These are phyloP conservation scores for Hyaloperonospora brassicae DNA, from an alignment of 352 stramenopile genomes.

Conservation along the genomic window DNA sequence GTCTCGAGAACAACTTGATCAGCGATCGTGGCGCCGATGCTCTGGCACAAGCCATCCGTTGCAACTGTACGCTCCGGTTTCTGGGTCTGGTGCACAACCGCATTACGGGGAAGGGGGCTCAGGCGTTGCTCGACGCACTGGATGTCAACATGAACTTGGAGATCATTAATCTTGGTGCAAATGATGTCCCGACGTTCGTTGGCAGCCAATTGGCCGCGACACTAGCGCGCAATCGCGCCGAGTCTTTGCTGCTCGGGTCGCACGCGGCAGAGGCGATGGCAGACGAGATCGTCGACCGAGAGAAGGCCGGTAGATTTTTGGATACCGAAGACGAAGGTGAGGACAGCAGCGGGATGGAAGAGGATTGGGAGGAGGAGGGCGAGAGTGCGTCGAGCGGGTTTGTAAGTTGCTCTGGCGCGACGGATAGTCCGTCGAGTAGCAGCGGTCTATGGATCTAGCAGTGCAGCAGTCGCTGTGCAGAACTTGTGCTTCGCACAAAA, in stretches of 20 bases:
- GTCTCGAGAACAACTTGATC: slow-evolving; percentile 20
- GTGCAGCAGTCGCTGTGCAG: neutral
- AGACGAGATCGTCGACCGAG: slow-evolving; percentile 23
- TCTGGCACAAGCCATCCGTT: neutral
- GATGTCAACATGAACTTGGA: slow-evolving; percentile 62
- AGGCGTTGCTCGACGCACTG: slow-evolving; percentile 48
- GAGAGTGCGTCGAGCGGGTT: slow-evolving; percentile 47
- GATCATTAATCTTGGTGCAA: slow-evolving; percentile 49
- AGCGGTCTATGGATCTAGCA: slow-evolving; percentile 39
- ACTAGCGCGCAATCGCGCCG: slow-evolving; percentile 49
- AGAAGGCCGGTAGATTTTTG: slow-evolving; percentile 17
- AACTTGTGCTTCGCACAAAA: neutral
- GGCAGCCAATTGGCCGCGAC: slow-evolving; percentile 39
- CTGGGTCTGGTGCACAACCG: slow-evolving; percentile 54
- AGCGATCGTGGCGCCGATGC: neutral
- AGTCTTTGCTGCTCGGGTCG: slow-evolving; percentile 27
- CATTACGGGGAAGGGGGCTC: slow-evolving; percentile 37
- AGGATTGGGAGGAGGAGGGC: slow-evolving; percentile 22
- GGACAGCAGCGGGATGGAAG: slow-evolving; percentile 11
- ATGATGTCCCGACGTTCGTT: slow-evolving; percentile 37
- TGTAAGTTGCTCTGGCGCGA: slow-evolving; percentile 45
- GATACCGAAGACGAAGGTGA: slow-evolving; percentile 16
- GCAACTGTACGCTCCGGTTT: slow-evolving; percentile 55
- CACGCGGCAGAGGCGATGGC: slow-evolving; percentile 45
- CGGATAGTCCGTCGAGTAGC: slow-evolving; percentile 27